Evolutionary conservation across 2,329 filamentous ascomycete species (phyloP), one percentile per base, ranked within the genome.

Genomic region (Aspergillus caelatus): DNA sequence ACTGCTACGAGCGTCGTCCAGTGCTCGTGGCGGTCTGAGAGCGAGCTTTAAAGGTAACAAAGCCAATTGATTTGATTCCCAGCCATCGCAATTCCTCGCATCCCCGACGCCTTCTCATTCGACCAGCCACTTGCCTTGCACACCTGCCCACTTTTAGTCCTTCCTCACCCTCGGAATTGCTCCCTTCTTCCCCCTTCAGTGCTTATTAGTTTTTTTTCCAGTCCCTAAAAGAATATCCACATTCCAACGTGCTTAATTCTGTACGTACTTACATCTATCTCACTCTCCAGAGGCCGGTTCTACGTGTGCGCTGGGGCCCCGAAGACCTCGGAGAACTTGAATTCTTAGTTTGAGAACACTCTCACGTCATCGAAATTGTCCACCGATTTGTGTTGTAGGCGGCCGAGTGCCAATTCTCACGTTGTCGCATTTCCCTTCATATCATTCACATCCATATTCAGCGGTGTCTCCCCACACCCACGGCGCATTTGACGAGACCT

Each of bases 401-500:
- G 65, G 60, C 60, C 41, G 56, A 67, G 39, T 50, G 61, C 66
- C 62, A 67, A 62, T 68, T 61, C 56, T 62, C 66, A 67, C 61
- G 71, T 75, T 81, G 78, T 77, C 71, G 61, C 68, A 72, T 70
- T 60, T 64, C 43, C 67, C 70, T 63, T 67, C 67, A 58, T 57
- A 54, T 28, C 60, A 66, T 67, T 65, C 64, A 63, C 66, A 63
- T 56, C 66, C 67, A 67, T 62, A 72, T 58, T 67, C 71, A 74
- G 73, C 73, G 70, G 80, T 84, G 82, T 81, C 81, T 79, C 75
- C 71, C 72, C 72, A 71, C 72, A 70, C 69, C 68, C 72, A 67
- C 67, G 69, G 71, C 75, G 72, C 74, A 60, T 76, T 79, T 85
- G 76, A 86, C 83, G 83, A 86, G 77, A 75, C 78, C 76, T 74